Conservation (phyloP, 225 moss, liverwort and hornwort genomes). For the Sphagnum tenellum region DNA sequence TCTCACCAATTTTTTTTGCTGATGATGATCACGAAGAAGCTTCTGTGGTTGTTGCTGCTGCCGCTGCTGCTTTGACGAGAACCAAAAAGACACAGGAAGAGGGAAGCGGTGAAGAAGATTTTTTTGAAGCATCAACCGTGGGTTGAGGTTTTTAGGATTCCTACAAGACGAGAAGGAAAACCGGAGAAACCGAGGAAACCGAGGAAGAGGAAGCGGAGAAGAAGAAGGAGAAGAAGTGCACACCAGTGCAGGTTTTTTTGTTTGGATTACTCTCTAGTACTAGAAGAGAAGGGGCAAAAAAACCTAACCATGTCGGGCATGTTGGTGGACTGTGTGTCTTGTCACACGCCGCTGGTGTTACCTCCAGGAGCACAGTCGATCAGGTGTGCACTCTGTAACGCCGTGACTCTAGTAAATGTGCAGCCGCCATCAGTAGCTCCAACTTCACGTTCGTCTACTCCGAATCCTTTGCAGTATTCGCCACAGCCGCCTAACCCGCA, state of each 20-base stretch:
- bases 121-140: no score
- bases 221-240: background rate
- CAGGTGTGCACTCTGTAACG: constrained; percentile 62
- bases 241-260: no score
- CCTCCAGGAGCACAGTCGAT: constrained; percentile 66
- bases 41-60: no score
- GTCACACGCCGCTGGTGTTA: constrained; percentile 58
- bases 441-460: constrained; percentile 15
- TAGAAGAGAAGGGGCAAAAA: background rate
- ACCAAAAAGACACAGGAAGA: no score
- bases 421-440: constrained; percentile 22
- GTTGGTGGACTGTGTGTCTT: constrained; percentile 66
- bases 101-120: no score
- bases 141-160: no score
- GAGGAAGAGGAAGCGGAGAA: background rate
- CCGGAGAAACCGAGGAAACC: background rate
- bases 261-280: no score
- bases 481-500: constrained; percentile 74
- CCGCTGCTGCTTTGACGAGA: no score
- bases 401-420: constrained; percentile 36
- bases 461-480: constrained; percentile 42
- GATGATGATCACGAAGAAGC: no score
- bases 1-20: no score
- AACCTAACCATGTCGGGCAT: constrained; percentile 45
- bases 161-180: background rate